Evolutionary conservation across 2,329 filamentous ascomycete genomes (phyloP).

Genomic region (Coniochaeta sp.): DNA sequence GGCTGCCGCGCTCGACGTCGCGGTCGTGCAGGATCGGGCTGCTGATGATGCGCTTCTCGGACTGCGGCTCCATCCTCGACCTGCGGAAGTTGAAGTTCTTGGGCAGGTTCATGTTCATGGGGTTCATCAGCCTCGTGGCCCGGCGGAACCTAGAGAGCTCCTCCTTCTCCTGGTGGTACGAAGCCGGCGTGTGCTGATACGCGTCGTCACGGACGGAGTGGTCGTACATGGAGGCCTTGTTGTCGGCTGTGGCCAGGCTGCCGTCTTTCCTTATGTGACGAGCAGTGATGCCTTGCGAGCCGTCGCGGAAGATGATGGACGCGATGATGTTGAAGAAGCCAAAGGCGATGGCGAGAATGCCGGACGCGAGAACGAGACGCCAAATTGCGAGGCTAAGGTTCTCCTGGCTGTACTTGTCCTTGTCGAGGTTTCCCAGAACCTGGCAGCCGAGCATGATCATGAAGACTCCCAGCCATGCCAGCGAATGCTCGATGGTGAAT

Average conservation of each 20-base stretch:
- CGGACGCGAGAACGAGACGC: slow-evolving; percentile 69
- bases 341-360: slow-evolving; percentile 58
- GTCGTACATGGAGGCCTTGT: slow-evolving; percentile 24
- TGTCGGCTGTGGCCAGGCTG: slow-evolving; percentile 52
- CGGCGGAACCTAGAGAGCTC: slow-evolving; percentile 19
- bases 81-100: slow-evolving; percentile 13
- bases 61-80: slow-evolving; percentile 25
- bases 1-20: slow-evolving; percentile 32
- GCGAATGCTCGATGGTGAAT: slow-evolving; percentile 66
- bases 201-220: slow-evolving; percentile 31
- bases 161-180: slow-evolving; percentile 31
- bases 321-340: slow-evolving; percentile 46
- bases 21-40: slow-evolving; percentile 27
- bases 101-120: slow-evolving; percentile 13
- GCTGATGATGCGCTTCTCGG: slow-evolving; percentile 26
- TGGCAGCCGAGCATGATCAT: slow-evolving; percentile 76
- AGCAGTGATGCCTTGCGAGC: slow-evolving; percentile 62
- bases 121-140: slow-evolving; percentile 22
- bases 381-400: slow-evolving; percentile 67
- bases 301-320: slow-evolving; percentile 68
- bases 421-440: slow-evolving; percentile 74
- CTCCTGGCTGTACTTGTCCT: slow-evolving; percentile 55
- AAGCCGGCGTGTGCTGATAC: slow-evolving; percentile 34
- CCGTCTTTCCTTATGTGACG: slow-evolving; percentile 76
- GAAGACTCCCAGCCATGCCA: slow-evolving; percentile 66